phyloP scores from a whole-genome alignment of 345 rosid species.

The Eucalyptus camaldulensis region DNA sequence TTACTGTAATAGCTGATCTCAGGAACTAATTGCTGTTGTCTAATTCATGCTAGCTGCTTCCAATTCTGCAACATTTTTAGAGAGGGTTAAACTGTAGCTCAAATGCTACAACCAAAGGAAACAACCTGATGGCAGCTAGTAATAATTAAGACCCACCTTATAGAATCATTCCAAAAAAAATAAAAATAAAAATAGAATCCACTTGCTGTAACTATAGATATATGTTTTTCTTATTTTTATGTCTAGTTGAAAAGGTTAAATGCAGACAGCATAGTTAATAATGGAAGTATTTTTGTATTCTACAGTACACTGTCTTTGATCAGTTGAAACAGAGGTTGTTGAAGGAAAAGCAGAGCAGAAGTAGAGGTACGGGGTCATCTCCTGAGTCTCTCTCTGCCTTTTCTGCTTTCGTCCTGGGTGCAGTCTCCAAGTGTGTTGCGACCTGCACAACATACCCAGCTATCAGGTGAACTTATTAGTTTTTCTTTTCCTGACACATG shows the following conservation, averaged over 20 bases:
- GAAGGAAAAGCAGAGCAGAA: conserved; percentile 8
- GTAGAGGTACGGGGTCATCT: conserved; percentile 20
- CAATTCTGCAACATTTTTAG: background rate
- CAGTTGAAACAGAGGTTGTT: conserved; percentile 74
- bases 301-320: conserved; percentile 89
- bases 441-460: conserved; percentile 86
- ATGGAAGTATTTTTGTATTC: background rate
- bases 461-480: conserved; percentile 40
- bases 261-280: background rate
- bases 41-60: background rate
- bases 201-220: background rate
- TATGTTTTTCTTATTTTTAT: background rate
- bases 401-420: conserved; percentile 78
- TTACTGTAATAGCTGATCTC: background rate
- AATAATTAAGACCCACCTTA: background rate
- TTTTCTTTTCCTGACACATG: background rate
- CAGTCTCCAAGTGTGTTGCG: conserved; percentile 78
- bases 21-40: background rate
- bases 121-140: background rate
- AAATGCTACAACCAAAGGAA: background rate
- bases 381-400: conserved; percentile 65
- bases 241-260: background rate
- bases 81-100: background rate
- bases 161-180: background rate
- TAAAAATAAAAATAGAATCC: background rate